phyloP scores from a whole-genome alignment of 257 asterid genomes.

The Salvia splendens region DNA sequence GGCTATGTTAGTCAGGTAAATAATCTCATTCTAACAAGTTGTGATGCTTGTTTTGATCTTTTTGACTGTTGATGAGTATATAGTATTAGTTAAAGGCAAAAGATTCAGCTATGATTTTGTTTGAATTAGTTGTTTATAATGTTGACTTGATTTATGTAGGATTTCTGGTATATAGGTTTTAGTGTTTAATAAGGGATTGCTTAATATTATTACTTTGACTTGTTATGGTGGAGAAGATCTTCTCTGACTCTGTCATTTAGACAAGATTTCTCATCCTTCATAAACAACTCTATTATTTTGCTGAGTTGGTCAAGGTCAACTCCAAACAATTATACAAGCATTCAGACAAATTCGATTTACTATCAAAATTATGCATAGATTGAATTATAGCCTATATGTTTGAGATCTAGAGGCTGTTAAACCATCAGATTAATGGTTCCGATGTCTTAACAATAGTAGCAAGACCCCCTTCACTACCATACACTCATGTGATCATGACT shows the following conservation, averaged over 20 bases:
- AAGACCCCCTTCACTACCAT: neutral
- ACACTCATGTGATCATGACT: neutral
- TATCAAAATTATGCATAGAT: neutral
- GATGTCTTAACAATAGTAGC: neutral
- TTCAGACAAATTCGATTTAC: neutral
- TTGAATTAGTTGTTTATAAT: neutral
- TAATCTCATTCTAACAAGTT: constrained; percentile 17
- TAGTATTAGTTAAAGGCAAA: neutral
- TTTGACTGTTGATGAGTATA: neutral
- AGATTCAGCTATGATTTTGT: neutral
- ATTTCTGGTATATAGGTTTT: neutral
- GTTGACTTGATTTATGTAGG: constrained; percentile 6
- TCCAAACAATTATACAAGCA: neutral
- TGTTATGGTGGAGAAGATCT: constrained; percentile 4
- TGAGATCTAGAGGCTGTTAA: neutral
- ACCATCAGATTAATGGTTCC: neutral
- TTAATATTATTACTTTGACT: constrained; percentile 1
- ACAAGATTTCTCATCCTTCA: neutral
- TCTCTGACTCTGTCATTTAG: neutral
- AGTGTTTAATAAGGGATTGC: neutral
- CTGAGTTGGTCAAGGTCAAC: constrained; percentile 1
- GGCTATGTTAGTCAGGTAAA: constrained; percentile 70
- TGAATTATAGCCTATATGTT: neutral
- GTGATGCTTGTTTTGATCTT: constrained; percentile 9
- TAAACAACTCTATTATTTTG: neutral